Conservation (phyloP, 2,329 filamentous ascomycete species). For the Dothistroma pini region DNA sequence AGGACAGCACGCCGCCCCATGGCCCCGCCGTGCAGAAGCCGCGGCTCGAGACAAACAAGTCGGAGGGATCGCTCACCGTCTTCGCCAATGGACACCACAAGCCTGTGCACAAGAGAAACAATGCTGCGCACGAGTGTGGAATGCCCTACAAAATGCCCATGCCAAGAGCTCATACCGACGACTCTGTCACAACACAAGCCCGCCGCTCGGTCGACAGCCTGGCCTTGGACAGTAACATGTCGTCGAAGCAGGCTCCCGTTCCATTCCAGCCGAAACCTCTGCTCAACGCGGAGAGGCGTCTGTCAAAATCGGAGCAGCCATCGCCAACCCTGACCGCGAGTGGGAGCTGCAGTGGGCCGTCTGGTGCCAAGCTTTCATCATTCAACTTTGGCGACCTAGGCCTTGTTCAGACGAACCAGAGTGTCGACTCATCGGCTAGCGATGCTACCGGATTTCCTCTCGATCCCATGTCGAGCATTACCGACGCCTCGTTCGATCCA, state of each 20-base stretch:
- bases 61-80: slow-evolving; percentile 57
- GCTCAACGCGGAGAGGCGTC: slow-evolving; percentile 16
- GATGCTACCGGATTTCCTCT: slow-evolving; percentile 22
- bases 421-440: slow-evolving; percentile 23
- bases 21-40: slow-evolving; percentile 51
- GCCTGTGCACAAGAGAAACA: slow-evolving; percentile 62
- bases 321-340: slow-evolving; percentile 27
- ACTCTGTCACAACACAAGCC: slow-evolving; percentile 40
- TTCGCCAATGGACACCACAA: slow-evolving; percentile 64
- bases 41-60: slow-evolving; percentile 54
- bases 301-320: slow-evolving; percentile 33
- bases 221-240: slow-evolving; percentile 31
- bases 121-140: slow-evolving; percentile 60
- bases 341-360: slow-evolving; percentile 14
- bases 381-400: slow-evolving; percentile 29
- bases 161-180: slow-evolving; percentile 51
- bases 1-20: slow-evolving; percentile 30
- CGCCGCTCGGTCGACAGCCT: slow-evolving; percentile 53
- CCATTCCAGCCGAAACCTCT: background rate
- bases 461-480: slow-evolving; percentile 28
- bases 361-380: slow-evolving; percentile 19
- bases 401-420: slow-evolving; percentile 25
- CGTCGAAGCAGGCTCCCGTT: slow-evolving; percentile 2
- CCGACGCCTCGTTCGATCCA: slow-evolving; percentile 30
- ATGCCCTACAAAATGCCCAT: slow-evolving; percentile 62